Conservation (phyloP, 306 rosid species). For the Rosa lucieae region DNA sequence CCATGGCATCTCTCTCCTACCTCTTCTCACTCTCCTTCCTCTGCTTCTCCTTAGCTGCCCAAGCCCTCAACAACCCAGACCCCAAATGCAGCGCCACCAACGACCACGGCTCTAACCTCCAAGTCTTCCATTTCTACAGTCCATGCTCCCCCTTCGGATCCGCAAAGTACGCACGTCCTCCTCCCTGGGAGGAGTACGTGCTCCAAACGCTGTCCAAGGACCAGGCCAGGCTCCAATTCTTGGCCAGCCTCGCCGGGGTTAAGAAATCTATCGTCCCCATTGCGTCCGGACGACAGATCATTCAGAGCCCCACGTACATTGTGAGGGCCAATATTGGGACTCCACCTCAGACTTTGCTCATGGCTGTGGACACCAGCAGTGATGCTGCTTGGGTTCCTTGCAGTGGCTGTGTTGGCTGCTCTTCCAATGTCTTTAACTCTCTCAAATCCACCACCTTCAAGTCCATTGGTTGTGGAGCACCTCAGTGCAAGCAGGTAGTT, state of each 20-base stretch:
- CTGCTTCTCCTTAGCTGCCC: constrained; percentile 27
- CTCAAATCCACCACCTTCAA: constrained; percentile 51
- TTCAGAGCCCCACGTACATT: constrained; percentile 76
- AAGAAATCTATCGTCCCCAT: constrained; percentile 63
- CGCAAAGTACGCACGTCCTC: background rate
- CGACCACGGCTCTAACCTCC: constrained; percentile 61
- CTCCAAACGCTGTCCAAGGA: constrained; percentile 57
- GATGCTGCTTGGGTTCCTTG: constrained; percentile 96
- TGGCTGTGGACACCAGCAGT: constrained; percentile 85
- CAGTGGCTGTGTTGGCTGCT: constrained; percentile 72
- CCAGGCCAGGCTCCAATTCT: constrained; percentile 55
- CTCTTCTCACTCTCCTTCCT: constrained; percentile 20
- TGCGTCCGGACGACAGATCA: constrained; percentile 80
- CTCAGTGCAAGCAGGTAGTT: constrained; percentile 80
- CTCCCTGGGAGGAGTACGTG: constrained; percentile 66
- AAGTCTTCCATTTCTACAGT: constrained; percentile 65
- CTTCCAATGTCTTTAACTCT: constrained; percentile 45
- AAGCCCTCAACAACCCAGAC: constrained; percentile 30
- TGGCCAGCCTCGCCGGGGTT: constrained; percentile 52
- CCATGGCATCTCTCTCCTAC: constrained; percentile 42
- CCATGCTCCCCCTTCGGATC: constrained; percentile 77
- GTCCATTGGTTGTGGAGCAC: constrained; percentile 44
- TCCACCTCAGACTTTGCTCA: constrained; percentile 70
- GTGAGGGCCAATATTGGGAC: constrained; percentile 72
- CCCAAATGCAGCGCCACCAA: constrained; percentile 39